Base-by-base conservation (phyloP, 495 filamentous ascomycete genomes). In the Achaetomiella virescens region DNA sequence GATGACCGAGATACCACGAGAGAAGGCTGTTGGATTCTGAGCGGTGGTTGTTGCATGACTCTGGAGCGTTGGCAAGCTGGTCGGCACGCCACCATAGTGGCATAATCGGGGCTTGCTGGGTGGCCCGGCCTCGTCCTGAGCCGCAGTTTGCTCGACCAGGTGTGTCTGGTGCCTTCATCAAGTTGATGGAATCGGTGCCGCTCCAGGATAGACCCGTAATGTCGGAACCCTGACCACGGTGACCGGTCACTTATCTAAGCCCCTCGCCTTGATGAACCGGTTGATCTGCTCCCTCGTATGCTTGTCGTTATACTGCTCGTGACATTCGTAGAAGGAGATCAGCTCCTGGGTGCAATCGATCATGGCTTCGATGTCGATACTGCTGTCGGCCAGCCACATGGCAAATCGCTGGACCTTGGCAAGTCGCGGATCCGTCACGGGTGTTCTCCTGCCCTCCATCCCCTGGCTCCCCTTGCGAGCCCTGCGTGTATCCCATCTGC, bases 281-380 rank as follows among this genome's bases (percentile, higher is more conserved):
- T 81, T 84, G 61, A 98, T 84, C 56, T 88, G 78, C 61, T 82
- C 79, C 36, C 71, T 66, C 22, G 75, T 75, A 10, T 68, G 64
- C 70, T 93, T 92, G 63, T 97, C 91, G 59, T 84, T 89, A 63
- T 92, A 96, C 62, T 83, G 78, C 66, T 98, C 93, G 77, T 90
- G 90, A 31, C 89, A 80, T 69, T 96, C 91, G 71, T 97, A 98
- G 57, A 98, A 80, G 4, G 90, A 95, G 40, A 98, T 90, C 48
- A 97, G 80, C 74, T 97, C 95, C 71, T 98, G 93, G 0, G 88
- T 90, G 70, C 87, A 92, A 64, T 97, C 92, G 42, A 96, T 86
- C 65, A 96, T 85, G 20, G 84, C 89, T 70, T 88, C 88, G 66
- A 97, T 89, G 67, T 97, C 92, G 31, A 97, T 82, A 60, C 86